Base-by-base conservation (phyloP, 2,329 filamentous ascomycete species). In the Phyllosticta ampelicida region DNA sequence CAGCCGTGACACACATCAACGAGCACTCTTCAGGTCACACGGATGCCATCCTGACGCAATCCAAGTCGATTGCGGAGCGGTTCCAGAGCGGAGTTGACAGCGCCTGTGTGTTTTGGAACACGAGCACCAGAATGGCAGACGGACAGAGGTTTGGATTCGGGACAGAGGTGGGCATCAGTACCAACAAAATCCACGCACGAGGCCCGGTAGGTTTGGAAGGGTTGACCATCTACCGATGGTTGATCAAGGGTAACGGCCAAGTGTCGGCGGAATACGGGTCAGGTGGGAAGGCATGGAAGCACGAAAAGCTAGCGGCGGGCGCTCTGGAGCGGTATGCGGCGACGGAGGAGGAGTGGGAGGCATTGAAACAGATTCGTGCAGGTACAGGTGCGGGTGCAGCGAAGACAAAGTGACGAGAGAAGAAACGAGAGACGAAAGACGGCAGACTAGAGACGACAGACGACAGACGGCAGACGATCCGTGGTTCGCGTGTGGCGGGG, bases 61-160 rank as follows among this genome's bases (percentile, higher is more conserved):
- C 84, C 23, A 71, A 77, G 53, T 77, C 78, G 9, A 77, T 83
- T 29, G 92, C 94, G 4, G 86, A 95, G 67, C 77, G 78, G 54
- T 99, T 97, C 77, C 89, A 95, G 82, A 82, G 83, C 51, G 83
- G 83, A 60, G 83, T 97, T 54, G 94, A 97, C 74, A 89, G 90
- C 26, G 87, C 90, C 0, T 92, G 91, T 55, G 91, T 92, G 18
- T 99, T 95, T 79, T 96, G 92, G 90, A 99, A 99, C 71, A 89
- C 90, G 8, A 95, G 89, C 21, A 96, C 90, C 9, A 83, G 94
- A 54, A 92, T 99, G 75, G 90, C 91, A 5, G 94, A 99, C 71
- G 94, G 94, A 8, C 96, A 95, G 87, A 82, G 94, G 49, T 97
- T 95, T 71, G 94, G 94, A 8, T 99, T 99, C 73, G 94, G 94